Conservation (phyloP, 2,329 filamentous ascomycete genomes). For the Chaetothyriales sp. region DNA sequence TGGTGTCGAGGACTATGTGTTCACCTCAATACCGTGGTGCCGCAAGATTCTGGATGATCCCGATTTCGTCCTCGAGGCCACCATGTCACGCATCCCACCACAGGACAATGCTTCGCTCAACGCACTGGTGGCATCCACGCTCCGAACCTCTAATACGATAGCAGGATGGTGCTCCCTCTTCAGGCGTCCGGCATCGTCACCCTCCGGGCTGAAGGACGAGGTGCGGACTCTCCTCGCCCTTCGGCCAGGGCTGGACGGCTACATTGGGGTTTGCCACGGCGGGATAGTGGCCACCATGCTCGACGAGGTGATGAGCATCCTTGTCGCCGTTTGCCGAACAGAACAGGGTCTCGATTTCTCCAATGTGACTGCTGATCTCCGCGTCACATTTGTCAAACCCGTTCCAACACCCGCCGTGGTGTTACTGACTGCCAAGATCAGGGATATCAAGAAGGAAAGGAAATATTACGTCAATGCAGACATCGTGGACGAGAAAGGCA, state of each 20-base stretch:
- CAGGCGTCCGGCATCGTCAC: background rate
- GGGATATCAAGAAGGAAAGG: slow-evolving; percentile 3
- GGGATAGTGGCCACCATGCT: slow-evolving; percentile 6
- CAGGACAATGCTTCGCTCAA: slow-evolving; percentile 1
- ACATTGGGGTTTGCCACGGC: slow-evolving; percentile 7
- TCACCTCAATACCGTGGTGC: slow-evolving; percentile 7
- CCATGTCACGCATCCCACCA: background rate
- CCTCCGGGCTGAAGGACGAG: slow-evolving; percentile 2
- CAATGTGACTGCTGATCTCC: slow-evolving; percentile 8
- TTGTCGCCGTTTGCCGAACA: slow-evolving; percentile 2
- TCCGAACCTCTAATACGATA: slow-evolving; percentile 7
- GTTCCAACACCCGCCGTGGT: slow-evolving; percentile 5
- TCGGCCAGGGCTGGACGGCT: slow-evolving; percentile 6
- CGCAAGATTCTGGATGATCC: slow-evolving; percentile 3
- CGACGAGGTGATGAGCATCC: slow-evolving; percentile 9
- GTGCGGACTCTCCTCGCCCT: slow-evolving; percentile 5
- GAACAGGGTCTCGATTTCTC: slow-evolving; percentile 1
- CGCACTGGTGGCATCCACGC: slow-evolving; percentile 2
- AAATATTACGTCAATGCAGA: slow-evolving; percentile 7
- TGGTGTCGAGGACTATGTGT: slow-evolving; percentile 3
- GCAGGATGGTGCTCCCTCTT: slow-evolving; percentile 5
- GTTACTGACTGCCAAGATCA: slow-evolving; percentile 4
- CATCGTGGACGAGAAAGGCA: slow-evolving; percentile 3
- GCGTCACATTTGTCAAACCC: slow-evolving; percentile 4
- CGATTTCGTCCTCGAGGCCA: slow-evolving; percentile 1